Evolutionary conservation across 1,284 basidiomycete species (phyloP), one percentile per base, ranked within the genome.

Genomic region (Microbotryum scabiosae): DNA sequence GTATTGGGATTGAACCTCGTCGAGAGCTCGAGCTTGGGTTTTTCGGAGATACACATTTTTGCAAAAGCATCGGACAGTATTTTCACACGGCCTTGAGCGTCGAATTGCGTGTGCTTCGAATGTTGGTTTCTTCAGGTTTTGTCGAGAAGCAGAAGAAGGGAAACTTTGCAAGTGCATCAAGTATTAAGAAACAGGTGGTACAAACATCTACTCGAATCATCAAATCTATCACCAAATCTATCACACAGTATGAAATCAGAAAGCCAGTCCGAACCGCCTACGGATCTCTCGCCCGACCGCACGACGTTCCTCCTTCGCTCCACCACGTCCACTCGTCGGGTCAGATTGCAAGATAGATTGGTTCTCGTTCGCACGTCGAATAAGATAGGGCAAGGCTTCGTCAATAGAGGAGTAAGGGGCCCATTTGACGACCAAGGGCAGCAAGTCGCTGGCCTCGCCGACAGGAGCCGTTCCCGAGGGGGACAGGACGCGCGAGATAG

Each of bases 361-460:
- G 61, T 70, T 72, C 62, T 72, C 71, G 58, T 67, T 68, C 30
- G 71, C 71, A n/a, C 66, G 57, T n/a, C 71, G 61, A 10, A 69
- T 65, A 23, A 72, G 59, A 58, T 72, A 72, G 2, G 71, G 71
- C 23, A 72, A 46, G 5, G 65, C 69, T 44, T 66, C 66, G 30
- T 66, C 67, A 30, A 72, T 58, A 16, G 65, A 54, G 16, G 69
- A 69, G 61, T 69, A 72, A 5, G 71, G 71, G 3, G 67, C 46
- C 54, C 66, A 71, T 45, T 71, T 67, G 59, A 64, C 58, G 56
- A 70, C 63, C 52, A 69, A 51, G 0, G 71, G 69, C 51, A 55
- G 5, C 23, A 51, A 48, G 32, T 36, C 28, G 57, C 56, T 53
- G 5, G 52, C 18, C 0, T 18, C 6, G 12, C 36, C 3, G 28